These are phyloP conservation scores for Trichoderma simmonsii DNA, from an alignment of 2,329 filamentous ascomycete genomes.

Conservation along the genomic window DNA sequence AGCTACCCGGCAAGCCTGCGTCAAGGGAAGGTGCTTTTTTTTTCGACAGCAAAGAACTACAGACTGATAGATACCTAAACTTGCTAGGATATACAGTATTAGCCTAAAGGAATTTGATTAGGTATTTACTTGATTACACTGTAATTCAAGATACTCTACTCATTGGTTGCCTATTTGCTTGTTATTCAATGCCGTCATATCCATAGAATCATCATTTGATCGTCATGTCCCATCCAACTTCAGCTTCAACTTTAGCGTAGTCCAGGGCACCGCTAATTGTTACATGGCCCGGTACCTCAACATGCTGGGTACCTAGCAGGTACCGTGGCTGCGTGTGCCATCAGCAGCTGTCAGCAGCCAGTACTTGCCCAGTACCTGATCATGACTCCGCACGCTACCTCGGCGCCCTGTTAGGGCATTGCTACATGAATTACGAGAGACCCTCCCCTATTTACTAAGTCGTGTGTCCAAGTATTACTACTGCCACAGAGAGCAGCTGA, in stretches of 20 bases:
- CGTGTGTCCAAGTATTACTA: neutral
- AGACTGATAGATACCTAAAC: neutral
- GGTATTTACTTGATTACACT: neutral
- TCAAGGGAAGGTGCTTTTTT: neutral
- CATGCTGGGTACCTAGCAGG: neutral
- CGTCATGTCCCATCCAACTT: neutral
- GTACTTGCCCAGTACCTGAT: neutral
- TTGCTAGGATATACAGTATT: neutral
- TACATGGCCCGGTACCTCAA: neutral
- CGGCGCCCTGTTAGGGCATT: neutral
- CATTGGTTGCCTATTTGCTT: neutral
- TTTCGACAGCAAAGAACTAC: neutral
- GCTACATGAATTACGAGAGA: neutral
- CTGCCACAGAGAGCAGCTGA: neutral
- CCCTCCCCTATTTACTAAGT: neutral
- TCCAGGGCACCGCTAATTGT: neutral
- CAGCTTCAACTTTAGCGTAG: neutral
- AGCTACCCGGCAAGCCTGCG: neutral
- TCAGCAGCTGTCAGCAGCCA: neutral
- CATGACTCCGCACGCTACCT: neutral
- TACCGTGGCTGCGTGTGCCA: neutral
- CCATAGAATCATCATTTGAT: neutral
- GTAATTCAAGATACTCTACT: neutral
- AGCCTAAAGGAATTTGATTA: accelerated
- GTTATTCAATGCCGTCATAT: neutral